Evolutionary conservation across 345 rosid species (phyloP).

Genomic region (Eutrema yunnanense): DNA sequence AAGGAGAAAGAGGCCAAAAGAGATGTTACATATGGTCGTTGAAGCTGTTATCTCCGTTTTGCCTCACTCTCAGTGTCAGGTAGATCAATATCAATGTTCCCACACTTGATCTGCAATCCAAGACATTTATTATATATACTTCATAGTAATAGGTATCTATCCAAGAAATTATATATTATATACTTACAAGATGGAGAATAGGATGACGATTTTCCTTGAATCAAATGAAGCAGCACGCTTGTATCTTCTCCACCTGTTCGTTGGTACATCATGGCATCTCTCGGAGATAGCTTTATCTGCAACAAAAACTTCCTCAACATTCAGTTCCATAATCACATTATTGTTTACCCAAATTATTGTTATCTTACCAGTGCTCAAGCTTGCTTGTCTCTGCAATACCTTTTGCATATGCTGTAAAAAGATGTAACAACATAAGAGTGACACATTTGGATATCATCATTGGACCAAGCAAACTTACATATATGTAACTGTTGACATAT

Average conservation of each 20-base stretch:
- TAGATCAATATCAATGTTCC: slow-evolving; percentile 85
- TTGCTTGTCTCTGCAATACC: slow-evolving; percentile 76
- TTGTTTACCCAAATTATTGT: slow-evolving; percentile 13
- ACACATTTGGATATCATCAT: not conserved
- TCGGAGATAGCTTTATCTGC: slow-evolving; percentile 60
- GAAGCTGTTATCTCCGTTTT: slow-evolving; percentile 43
- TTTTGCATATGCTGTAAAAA: slow-evolving; percentile 54
- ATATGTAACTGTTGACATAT: not conserved
- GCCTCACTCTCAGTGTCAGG: slow-evolving; percentile 76
- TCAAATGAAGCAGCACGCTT: slow-evolving; percentile 83
- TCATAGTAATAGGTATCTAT: not conserved
- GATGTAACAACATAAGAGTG: not conserved
- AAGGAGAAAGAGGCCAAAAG: not conserved
- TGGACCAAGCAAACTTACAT: not conserved
- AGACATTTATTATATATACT: not conserved
- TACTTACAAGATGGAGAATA: slow-evolving; percentile 80
- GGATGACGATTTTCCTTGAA: slow-evolving; percentile 76
- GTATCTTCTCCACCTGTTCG: slow-evolving; percentile 82
- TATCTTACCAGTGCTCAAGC: slow-evolving; percentile 54
- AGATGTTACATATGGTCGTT: slow-evolving; percentile 27
- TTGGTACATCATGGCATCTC: slow-evolving; percentile 56
- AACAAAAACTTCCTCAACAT: not conserved
- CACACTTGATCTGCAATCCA: slow-evolving; percentile 65
- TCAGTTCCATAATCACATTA: not conserved
- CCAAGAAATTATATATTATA: too few species aligned